Base-by-base conservation (phyloP, 2,329 filamentous ascomycete genomes). In the Cladosporium oxysporum region DNA sequence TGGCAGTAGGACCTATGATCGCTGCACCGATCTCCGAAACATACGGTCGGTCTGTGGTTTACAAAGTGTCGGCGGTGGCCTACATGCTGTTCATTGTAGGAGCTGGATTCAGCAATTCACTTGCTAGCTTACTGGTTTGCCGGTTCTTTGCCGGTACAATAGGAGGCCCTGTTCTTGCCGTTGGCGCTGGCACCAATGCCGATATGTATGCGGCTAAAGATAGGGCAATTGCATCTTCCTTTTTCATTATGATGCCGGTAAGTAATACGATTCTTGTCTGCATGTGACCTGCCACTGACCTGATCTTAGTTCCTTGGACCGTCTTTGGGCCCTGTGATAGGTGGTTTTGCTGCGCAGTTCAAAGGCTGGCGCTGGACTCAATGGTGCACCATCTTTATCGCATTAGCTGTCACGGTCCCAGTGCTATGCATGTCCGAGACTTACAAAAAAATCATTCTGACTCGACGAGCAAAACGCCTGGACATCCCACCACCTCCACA, bases 11-110 rank as follows among this genome's bases (percentile, higher is more conserved):
- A 0, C 90, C 91, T 1, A 85, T 87, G 0, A 81, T 93, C 26
- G 91, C 89, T 82, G 90, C 90, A 2, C 91, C 91, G 0, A 79
- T 93, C 5, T 91, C 88, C 1, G 91, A 94, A 78, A 81, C 90
- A 44, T 86, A 83, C 71, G 91, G 91, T 44, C 85, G 91, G 31
- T 82, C 86, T 37, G 76, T 90, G 26, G 91, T 93, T 75, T 88
- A 88, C 66, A 76, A 91, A 69, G 88, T 90, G 76, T 87, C 87
- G 58, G 83, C 91, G 66, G 87, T 84, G 5, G 83, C 87, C 58
- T 90, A 87, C 8, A 86, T 86, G 3, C 84, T 83, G 5, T 81
- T 83, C 67, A 77, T 76, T 0, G 67, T 82, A 0, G 80, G 80
- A 1, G 73, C 78, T 11, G 80, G 80, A 0, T 76, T 81, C 29